Evolutionary conservation across 768 basidiomycete species (phyloP), one percentile per base, ranked within the genome.

Genomic region (Pleurotus pulmonarius): DNA sequence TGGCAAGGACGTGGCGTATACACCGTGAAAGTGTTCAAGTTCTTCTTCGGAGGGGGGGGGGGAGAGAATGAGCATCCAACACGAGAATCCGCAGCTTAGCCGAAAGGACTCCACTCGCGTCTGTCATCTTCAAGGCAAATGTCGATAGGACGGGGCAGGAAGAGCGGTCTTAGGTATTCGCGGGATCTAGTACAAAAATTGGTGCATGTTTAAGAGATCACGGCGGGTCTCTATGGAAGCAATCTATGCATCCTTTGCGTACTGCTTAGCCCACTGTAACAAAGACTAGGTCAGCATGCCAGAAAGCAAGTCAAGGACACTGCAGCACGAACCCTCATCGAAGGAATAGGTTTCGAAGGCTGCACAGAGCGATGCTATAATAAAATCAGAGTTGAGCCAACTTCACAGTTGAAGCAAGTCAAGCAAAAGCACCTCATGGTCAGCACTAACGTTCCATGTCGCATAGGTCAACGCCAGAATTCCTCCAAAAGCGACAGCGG

Each of bases 271-370:
- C 81, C 81, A 82, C 81, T 82, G 40, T 45, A 43, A 39, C 53
- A 4, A 15, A 57, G 18, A 13, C 34, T 58, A 16, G 63, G 55
- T 55, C 37, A 5, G 49, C 8, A 7, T 29, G 41, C 29, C 46
- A 22, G 26, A 51, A 12, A 25, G 7, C 13, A 26, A 39, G 49
- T 15, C 25, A 13, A n/a, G 7, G 54, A 70, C 87, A 56, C 60
- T 34, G 29, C 29, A 8, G 29, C 1, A 34, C 29, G 29, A 11
- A 90, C 91, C 72, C 78, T 72, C 83, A 87, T 86, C 1, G 92
- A 93, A 49, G 92, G 92, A 66, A 94, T 92, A 13, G 82, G 78
- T 55, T 83, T 78, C 54, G 74, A 74, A 4, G 91, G 91, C 60
- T 82, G 79, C 26, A 79, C 65, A 26, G 79, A 69, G 53, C 89